phyloP scores from a whole-genome alignment of 2,329 filamentous ascomycete genomes.

The Ophiostoma quercus region DNA sequence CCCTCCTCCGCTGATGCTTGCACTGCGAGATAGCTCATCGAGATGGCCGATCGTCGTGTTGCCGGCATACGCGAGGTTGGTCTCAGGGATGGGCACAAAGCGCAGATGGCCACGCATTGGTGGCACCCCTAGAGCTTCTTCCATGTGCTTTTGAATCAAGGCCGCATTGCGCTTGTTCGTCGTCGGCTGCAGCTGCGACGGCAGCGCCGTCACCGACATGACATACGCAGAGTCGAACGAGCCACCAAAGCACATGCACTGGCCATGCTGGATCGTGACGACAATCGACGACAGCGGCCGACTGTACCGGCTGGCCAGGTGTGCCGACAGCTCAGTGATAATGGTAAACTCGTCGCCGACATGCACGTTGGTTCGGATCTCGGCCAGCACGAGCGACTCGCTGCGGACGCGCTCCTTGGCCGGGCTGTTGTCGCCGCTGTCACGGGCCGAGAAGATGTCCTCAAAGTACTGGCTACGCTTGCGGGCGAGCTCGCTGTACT shows the following conservation, averaged over 20 bases:
- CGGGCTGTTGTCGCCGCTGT: constrained; percentile 32
- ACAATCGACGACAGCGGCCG: constrained; percentile 68
- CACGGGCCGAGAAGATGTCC: constrained; percentile 37
- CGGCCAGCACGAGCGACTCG: constrained; percentile 53
- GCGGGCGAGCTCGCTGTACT: constrained; percentile 17
- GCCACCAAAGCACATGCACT: constrained; percentile 68
- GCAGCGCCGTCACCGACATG: constrained; percentile 66
- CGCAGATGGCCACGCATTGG: constrained; percentile 65
- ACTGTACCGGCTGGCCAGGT: constrained; percentile 69
- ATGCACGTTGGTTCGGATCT: constrained; percentile 59
- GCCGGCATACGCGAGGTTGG: constrained; percentile 65
- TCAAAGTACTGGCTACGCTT: constrained; percentile 45
- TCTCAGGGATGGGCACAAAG: constrained; percentile 64
- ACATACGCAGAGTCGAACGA: constrained; percentile 75
- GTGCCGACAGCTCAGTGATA: constrained; percentile 66
- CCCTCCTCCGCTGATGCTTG: neutral
- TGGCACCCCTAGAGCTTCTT: constrained; percentile 62
- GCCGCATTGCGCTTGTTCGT: constrained; percentile 77
- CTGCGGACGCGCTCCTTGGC: constrained; percentile 45
- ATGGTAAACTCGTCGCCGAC: constrained; percentile 70
- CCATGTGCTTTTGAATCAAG: constrained; percentile 71
- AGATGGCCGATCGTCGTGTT: constrained; percentile 65
- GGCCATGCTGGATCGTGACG: constrained; percentile 69
- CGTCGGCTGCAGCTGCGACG: constrained; percentile 61
- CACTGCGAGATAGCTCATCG: constrained; percentile 44